These are phyloP conservation scores for Thoreauomyces humboldtii DNA, from an alignment of 192 early-diverging fungal genomes.

Conservation along the genomic window DNA sequence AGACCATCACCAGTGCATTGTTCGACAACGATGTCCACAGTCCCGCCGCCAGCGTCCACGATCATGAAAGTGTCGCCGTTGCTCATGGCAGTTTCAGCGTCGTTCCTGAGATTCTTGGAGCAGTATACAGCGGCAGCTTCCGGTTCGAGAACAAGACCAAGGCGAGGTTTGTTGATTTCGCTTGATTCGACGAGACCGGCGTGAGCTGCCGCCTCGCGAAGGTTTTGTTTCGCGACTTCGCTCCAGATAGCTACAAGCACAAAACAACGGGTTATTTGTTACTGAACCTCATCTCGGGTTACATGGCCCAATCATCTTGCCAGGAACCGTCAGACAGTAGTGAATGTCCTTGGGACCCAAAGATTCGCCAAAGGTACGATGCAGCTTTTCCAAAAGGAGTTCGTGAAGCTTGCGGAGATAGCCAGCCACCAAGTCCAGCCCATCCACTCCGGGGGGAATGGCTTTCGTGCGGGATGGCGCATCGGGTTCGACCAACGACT, in stretches of 20 bases:
- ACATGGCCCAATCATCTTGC: too few relatives aligned
- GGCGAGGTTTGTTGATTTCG: slow-evolving; percentile 4
- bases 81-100: slow-evolving; percentile 11
- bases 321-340: slow-evolving; percentile 13
- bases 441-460: slow-evolving; percentile 1
- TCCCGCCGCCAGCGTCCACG: slow-evolving; percentile 26
- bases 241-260: slow-evolving; percentile 24
- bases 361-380: background rate
- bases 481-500: too few relatives aligned
- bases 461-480: too few relatives aligned
- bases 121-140: slow-evolving; percentile 28
- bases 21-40: slow-evolving; percentile 21
- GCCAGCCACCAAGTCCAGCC: background rate
- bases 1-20: background rate
- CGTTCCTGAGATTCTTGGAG: slow-evolving; percentile 1
- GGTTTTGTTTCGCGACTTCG: slow-evolving; percentile 10
- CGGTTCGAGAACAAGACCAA: slow-evolving; percentile 23
- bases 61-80: slow-evolving; percentile 22
- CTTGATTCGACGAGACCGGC: slow-evolving; percentile 15
- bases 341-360: slow-evolving; percentile 11
- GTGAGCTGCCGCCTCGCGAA: slow-evolving; percentile 9
- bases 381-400: slow-evolving; percentile 5
- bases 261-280: too few relatives aligned
- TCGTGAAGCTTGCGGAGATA: slow-evolving; percentile 2
- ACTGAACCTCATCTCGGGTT: too few relatives aligned